Conservation (phyloP, 306 rosid species). For the Rubus idaeus region DNA sequence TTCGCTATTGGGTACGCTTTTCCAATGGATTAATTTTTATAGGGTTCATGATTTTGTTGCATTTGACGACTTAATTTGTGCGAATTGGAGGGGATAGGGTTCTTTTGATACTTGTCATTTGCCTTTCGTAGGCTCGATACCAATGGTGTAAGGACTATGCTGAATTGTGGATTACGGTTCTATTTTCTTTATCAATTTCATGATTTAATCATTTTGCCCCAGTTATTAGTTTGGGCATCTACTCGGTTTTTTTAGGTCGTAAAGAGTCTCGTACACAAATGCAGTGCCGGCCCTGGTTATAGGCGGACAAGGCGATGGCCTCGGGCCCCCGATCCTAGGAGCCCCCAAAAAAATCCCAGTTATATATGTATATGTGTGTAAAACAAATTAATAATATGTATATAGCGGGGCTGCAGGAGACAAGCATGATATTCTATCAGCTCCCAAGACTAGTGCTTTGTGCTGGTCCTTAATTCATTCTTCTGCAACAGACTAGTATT, state of each 20-base stretch:
- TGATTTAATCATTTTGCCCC: neutral
- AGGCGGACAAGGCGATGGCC: too few relatives aligned
- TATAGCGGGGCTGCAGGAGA: too few relatives aligned
- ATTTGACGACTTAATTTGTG: neutral
- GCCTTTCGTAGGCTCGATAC: neutral
- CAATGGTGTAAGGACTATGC: neutral
- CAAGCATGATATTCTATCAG: too few relatives aligned
- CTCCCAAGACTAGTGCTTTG: too few relatives aligned
- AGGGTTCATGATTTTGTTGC: conserved; percentile 7
- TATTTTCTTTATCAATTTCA: neutral
- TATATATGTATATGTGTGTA: too few relatives aligned
- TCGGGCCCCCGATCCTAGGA: too few relatives aligned
- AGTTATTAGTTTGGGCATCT: neutral
- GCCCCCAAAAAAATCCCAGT: too few relatives aligned
- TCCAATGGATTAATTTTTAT: neutral
- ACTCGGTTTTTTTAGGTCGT: neutral
- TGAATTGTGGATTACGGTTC: neutral
- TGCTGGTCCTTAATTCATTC: too few relatives aligned
- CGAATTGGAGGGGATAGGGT: conserved; percentile 11
- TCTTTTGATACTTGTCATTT: neutral
- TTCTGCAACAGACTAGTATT: too few relatives aligned
- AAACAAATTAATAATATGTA: too few relatives aligned
- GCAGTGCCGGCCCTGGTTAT: too few relatives aligned
- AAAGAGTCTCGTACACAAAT: neutral
- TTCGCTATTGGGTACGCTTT: conserved; percentile 70